A percentile compares a stretch with the other conserved stretches of the same genome.
Evolutionary conservation across 768 basidiomycete genomes (phyloP).

Genomic region (Terana coerulea): DNA sequence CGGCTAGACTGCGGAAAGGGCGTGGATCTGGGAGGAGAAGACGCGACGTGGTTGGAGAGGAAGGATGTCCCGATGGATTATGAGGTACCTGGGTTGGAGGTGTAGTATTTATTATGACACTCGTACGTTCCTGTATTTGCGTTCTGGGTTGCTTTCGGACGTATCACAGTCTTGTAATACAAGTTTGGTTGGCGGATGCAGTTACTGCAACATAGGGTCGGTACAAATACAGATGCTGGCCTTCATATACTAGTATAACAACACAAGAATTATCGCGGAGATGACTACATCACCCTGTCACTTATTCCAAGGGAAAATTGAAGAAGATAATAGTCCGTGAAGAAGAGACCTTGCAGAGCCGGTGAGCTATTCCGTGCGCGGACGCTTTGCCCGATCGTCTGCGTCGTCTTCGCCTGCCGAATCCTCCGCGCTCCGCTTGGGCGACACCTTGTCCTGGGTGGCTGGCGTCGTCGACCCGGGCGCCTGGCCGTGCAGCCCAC

Average conservation of each 20-base stretch:
- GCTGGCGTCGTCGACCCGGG: constrained; percentile 6
- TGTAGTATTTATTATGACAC: constrained; percentile 13
- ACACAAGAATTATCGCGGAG: too few relatives aligned
- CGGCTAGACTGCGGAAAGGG: constrained; percentile 62
- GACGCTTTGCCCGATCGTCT: constrained; percentile 19
- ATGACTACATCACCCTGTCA: too few relatives aligned
- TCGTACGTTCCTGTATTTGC: too few relatives aligned
- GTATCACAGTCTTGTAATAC: too few relatives aligned
- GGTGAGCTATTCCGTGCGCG: constrained; percentile 25
- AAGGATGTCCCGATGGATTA: constrained; percentile 78
- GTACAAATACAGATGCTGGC: too few relatives aligned
- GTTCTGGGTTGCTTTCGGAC: neutral
- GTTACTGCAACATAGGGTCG: too few relatives aligned
- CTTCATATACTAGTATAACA: too few relatives aligned
- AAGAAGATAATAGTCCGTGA: too few relatives aligned
- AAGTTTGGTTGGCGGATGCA: too few relatives aligned
- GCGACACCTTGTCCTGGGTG: constrained; percentile 2
- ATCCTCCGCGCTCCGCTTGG: constrained; percentile 15
- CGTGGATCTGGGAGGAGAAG: constrained; percentile 59
- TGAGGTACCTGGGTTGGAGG: constrained; percentile 52
- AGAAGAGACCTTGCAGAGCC: too few relatives aligned
- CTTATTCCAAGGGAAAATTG: too few relatives aligned
- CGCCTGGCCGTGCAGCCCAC: neutral
- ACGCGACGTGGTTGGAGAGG: constrained; percentile 63
- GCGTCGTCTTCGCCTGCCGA: constrained; percentile 13